These are phyloP conservation scores for Arthrobotrys iridis DNA, from an alignment of 2,329 filamentous ascomycete species.

Conservation along the genomic window DNA sequence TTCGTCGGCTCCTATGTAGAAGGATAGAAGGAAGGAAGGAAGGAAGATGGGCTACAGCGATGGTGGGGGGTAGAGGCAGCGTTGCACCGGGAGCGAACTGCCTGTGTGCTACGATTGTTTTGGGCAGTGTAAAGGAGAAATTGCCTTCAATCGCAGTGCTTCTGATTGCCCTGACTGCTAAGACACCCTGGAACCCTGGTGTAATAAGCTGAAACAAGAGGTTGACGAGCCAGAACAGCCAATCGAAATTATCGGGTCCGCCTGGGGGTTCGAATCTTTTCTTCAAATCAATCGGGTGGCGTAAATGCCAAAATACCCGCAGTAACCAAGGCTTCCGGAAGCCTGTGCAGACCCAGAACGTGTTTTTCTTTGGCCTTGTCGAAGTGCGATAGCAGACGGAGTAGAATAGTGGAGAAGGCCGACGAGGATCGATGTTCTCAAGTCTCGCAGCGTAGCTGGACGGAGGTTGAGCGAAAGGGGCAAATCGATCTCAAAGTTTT, in stretches of 20 bases:
- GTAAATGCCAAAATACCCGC: conserved; percentile 49
- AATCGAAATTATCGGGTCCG: conserved; percentile 35
- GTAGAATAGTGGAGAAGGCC: conserved; percentile 10
- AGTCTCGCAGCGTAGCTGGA: not conserved
- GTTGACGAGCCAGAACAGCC: conserved; percentile 34
- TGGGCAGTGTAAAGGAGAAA: conserved; percentile 46
- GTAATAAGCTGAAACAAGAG: conserved; percentile 49
- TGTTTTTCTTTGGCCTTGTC: not conserved
- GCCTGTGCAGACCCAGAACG: conserved; percentile 5
- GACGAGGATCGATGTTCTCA: not conserved
- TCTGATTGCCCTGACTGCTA: conserved; percentile 19
- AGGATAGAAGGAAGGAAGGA: conserved; percentile 3
- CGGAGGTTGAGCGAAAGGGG: conserved; percentile 26
- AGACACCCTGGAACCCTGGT: conserved; percentile 34
- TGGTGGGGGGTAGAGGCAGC: not conserved
- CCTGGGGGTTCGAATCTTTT: not conserved
- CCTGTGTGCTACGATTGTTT: conserved; percentile 38
- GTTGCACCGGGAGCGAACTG: not conserved
- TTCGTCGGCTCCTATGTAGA: not conserved
- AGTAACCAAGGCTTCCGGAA: conserved; percentile 19
- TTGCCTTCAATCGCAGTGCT: conserved; percentile 35
- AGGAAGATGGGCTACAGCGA: not conserved
- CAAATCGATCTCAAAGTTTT: not conserved
- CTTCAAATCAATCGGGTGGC: conserved; percentile 26
- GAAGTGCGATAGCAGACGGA: conserved; percentile 9